Conservation (phyloP, 345 rosid genomes). For the Eucalyptus sp. region DNA sequence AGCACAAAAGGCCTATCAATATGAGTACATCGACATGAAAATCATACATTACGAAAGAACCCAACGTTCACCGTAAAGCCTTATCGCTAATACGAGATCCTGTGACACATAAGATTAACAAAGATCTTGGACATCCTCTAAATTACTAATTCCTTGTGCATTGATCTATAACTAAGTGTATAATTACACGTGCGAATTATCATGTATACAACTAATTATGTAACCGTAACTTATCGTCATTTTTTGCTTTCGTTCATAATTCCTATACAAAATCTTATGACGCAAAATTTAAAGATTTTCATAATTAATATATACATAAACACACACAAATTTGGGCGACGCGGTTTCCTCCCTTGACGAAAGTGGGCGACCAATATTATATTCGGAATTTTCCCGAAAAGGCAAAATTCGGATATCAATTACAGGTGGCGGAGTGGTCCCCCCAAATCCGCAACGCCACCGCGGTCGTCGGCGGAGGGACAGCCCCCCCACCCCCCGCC, state of each 20-base stretch:
- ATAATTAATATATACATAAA: not conserved
- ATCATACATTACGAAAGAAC: not conserved
- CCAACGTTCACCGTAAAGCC: not conserved
- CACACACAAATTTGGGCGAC: not conserved
- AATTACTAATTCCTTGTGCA: not conserved
- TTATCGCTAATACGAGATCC: not conserved
- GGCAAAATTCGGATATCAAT: not conserved
- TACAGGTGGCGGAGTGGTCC: not conserved
- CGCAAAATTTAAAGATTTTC: not conserved
- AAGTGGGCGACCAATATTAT: not conserved
- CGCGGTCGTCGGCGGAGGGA: not conserved
- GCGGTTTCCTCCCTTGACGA: not conserved
- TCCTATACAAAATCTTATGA: not conserved
- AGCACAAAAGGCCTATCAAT: not conserved
- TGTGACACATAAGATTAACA: not conserved
- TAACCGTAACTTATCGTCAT: not conserved
- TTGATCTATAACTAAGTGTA: not conserved
- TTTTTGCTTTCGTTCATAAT: not conserved
- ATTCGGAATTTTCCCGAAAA: not conserved
- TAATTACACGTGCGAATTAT: not conserved
- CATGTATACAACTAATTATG: not conserved
- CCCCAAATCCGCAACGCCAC: not conserved
- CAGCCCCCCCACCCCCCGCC: not conserved
- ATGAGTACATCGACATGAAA: not conserved
- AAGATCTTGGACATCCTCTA: not conserved